phyloP scores from a whole-genome alignment of 768 basidiomycete genomes.

The Cystofilobasidium macerans region DNA sequence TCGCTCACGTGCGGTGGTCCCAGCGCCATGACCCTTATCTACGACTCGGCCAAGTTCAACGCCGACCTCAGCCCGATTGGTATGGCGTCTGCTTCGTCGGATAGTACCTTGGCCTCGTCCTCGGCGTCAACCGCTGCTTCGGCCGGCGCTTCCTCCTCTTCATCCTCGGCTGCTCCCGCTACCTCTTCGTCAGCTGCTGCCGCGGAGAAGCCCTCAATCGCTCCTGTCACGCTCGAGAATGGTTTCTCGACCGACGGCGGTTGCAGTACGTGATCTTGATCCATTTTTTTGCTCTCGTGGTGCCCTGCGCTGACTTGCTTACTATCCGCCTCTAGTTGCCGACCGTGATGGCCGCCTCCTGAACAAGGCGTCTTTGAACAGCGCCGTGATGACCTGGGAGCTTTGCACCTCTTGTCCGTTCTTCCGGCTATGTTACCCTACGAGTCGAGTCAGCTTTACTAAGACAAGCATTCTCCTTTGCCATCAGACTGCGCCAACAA shows the following conservation, averaged over 20 bases:
- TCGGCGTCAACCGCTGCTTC: too few species aligned
- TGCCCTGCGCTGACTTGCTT: too few species aligned
- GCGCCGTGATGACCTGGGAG: conserved; percentile 4
- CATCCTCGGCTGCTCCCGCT: neutral
- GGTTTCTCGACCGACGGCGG: neutral
- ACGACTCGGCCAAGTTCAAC: conserved; percentile 29
- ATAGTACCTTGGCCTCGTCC: too few species aligned
- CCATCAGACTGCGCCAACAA: conserved; percentile 7
- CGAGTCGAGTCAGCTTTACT: neutral
- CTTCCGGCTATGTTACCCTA: neutral
- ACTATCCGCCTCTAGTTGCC: too few species aligned
- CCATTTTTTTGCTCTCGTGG: too few species aligned
- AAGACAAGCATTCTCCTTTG: neutral
- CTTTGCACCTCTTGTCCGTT: conserved; percentile 3
- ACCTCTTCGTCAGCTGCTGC: neutral
- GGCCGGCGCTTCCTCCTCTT: neutral
- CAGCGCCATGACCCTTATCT: neutral
- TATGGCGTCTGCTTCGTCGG: too few species aligned
- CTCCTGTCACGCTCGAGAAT: neutral
- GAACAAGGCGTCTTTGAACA: neutral
- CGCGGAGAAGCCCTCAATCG: neutral
- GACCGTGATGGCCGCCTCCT: conserved; percentile 15
- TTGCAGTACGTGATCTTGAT: too few species aligned
- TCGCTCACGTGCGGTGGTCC: neutral
- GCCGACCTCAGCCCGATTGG: conserved; percentile 5